These are phyloP conservation scores for Penicillium italicum DNA, from an alignment of 2,329 filamentous ascomycete genomes.

Conservation along the genomic window DNA sequence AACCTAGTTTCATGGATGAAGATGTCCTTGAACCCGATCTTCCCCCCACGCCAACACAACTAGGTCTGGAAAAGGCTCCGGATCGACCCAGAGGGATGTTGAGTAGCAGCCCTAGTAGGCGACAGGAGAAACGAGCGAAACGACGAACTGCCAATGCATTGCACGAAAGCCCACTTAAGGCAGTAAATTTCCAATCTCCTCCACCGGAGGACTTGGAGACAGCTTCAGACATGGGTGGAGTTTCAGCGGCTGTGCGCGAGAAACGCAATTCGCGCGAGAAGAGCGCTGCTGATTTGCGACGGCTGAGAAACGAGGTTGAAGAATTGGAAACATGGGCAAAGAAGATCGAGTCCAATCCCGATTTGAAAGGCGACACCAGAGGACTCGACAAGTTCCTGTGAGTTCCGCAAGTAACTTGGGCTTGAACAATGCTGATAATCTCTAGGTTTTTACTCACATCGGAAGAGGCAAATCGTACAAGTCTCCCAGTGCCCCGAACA, in stretches of 20 bases:
- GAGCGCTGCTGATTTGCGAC: conserved; percentile 54
- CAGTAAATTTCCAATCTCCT: conserved; percentile 18
- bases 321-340: conserved; percentile 58
- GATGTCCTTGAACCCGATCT: conserved; percentile 59
- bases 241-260: conserved; percentile 29
- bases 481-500: conserved; percentile 18
- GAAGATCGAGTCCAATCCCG: conserved; percentile 41
- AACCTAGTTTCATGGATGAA: conserved; percentile 23
- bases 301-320: conserved; percentile 57
- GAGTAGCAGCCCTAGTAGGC: conserved; percentile 39
- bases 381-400: conserved; percentile 36
- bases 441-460: conserved; percentile 32
- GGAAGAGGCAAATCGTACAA: conserved; percentile 25
- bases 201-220: conserved; percentile 14
- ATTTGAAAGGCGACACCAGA: conserved; percentile 33
- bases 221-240: conserved; percentile 5
- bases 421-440: conserved; percentile 19
- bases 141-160: conserved; percentile 21
- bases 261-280: conserved; percentile 54
- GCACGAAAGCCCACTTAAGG: conserved; percentile 33
- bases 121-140: conserved; percentile 27
- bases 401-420: conserved; percentile 11
- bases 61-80: conserved; percentile 37
- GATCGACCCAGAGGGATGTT: conserved; percentile 31
- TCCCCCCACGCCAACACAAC: conserved; percentile 49